These are phyloP conservation scores for Cicer yamashitae DNA, from an alignment of 306 rosid species.

Conservation along the genomic window DNA sequence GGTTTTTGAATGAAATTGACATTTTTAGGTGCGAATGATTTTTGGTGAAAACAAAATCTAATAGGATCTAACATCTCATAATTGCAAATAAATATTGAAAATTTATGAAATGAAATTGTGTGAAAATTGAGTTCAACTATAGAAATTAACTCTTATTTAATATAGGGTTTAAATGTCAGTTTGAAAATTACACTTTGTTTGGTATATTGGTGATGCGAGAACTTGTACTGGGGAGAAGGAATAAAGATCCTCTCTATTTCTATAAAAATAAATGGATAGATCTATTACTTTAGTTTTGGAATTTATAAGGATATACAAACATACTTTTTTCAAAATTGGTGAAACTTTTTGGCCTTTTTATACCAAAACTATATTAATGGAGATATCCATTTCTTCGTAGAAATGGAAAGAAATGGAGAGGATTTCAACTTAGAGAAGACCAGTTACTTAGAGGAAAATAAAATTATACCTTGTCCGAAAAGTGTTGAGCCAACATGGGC, in stretches of 20 bases:
- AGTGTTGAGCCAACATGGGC: background rate
- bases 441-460: background rate
- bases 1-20: background rate
- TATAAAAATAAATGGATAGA: background rate
- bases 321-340: background rate
- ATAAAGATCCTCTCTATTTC: background rate
- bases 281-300: background rate
- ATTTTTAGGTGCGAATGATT: background rate
- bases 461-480: background rate
- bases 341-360: background rate
- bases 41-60: slow-evolving; percentile 15
- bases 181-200: background rate
- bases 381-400: background rate
- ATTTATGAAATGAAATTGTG: background rate
- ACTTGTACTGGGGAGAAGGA: background rate
- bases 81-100: slow-evolving; percentile 1
- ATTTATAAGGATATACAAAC: background rate
- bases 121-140: background rate
- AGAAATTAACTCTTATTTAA: background rate
- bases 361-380: background rate
- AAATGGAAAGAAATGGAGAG: background rate
- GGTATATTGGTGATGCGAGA: background rate
- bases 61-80: background rate
- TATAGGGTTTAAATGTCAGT: background rate
- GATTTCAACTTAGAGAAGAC: background rate